Evolutionary conservation across 495 filamentous ascomycete species (phyloP).

Genomic region (Aspergillus avenaceus): DNA sequence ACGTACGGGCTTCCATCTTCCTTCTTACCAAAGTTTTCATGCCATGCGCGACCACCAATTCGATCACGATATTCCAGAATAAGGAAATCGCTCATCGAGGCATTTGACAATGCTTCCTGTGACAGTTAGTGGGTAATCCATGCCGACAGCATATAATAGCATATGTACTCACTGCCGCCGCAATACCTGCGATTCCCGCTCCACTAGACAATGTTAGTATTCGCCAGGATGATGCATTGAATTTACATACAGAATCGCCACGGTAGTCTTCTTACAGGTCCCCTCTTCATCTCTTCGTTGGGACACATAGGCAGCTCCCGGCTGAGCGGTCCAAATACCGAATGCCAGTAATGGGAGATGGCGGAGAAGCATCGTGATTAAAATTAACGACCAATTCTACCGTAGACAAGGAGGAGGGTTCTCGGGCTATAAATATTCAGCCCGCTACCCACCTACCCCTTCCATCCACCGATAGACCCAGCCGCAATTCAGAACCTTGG

Average conservation of each 20-base stretch:
- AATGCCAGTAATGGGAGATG: not conserved
- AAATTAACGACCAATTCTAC: not conserved
- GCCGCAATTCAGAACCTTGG: not conserved
- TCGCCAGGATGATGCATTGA: not conserved
- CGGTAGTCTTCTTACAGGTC: constrained; percentile 37
- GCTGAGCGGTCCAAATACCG: constrained; percentile 7
- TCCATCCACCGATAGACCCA: not conserved
- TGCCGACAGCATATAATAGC: not conserved
- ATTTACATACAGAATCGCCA: constrained; percentile 33
- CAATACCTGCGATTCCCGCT: constrained; percentile 57
- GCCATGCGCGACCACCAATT: constrained; percentile 56
- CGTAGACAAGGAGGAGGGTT: not conserved
- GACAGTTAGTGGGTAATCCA: not conserved
- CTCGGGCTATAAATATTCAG: not conserved
- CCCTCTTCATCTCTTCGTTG: constrained; percentile 15
- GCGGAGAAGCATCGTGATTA: not conserved
- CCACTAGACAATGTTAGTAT: constrained; percentile 14
- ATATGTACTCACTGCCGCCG: constrained; percentile 50
- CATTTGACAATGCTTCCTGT: constrained; percentile 59
- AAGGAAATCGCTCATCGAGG: constrained; percentile 61
- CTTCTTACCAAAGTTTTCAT: constrained; percentile 53
- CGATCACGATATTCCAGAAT: constrained; percentile 63
- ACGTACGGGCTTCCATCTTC: constrained; percentile 49
- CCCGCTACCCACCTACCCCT: not conserved
- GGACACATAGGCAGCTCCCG: constrained; percentile 16